These are phyloP conservation scores for Rubia peregrina DNA, from an alignment of 305 asterid species.

Conservation along the genomic window DNA sequence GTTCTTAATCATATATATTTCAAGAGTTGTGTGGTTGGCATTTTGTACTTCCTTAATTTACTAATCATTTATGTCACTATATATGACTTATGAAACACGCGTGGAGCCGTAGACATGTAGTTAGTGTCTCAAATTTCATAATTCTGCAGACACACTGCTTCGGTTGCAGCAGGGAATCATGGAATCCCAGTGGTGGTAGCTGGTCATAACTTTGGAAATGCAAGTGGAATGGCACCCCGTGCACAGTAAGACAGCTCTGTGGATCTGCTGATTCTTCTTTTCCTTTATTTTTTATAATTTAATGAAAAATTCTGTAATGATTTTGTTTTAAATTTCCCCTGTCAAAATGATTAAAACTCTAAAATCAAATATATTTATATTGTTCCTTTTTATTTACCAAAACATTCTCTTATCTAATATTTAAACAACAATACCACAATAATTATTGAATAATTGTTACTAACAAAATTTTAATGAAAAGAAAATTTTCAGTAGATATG, in stretches of 20 bases:
- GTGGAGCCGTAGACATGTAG: not conserved
- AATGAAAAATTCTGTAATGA: not conserved
- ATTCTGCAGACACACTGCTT: slow-evolving; percentile 79
- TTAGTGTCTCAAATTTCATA: slow-evolving; percentile 6
- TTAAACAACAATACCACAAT: not conserved
- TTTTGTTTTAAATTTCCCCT: not conserved
- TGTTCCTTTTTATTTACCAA: not conserved
- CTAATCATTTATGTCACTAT: not conserved
- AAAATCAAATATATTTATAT: not conserved
- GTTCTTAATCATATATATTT: not conserved
- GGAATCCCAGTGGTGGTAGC: slow-evolving; percentile 89
- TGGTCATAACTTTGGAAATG: slow-evolving; percentile 88
- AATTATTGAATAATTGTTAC: not conserved
- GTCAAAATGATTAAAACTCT: not conserved
- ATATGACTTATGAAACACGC: not conserved
- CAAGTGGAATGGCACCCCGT: slow-evolving; percentile 99
- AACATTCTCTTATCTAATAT: not conserved
- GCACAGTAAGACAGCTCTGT: slow-evolving; percentile 64
- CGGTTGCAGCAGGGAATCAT: slow-evolving; percentile 92
- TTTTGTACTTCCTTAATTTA: not conserved
- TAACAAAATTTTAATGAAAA: not conserved
- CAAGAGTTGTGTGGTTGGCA: not conserved
- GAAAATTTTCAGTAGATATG: not conserved
- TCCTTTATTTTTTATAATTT: not conserved
- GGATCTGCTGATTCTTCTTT: not conserved